Evolutionary conservation across 2,329 filamentous ascomycete genomes (phyloP), one percentile per base, ranked within the genome.

Genomic region (Magnaporthiopsis rhizophila): DNA sequence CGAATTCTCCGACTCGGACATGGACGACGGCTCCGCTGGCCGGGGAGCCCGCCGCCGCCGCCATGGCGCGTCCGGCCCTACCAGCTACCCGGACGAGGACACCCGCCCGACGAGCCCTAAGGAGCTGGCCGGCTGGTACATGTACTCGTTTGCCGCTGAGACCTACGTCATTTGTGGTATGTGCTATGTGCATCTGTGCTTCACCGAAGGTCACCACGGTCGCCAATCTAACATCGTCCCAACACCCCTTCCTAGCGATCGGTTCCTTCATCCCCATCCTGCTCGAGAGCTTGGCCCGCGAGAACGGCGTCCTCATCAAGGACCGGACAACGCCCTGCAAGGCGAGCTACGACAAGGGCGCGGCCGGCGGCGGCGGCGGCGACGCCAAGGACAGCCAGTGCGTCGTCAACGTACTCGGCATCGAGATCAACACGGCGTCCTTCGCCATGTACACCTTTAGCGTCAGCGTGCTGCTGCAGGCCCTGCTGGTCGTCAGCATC

Each of bases 401-500:
- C 73, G 81, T 98, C 66, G 86, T 98, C 65, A 86, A 89, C 68
- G 80, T 98, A 6, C 79, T 96, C 30, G 94, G 94, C 7, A 75
- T 90, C 66, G 89, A 96, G 71, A 89, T 99, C 78, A 98, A 98
- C 76, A 97, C 94, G 0, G 93, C 94, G 50, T 96, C 91, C 75
- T 97, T 98, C 75, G 94, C 74, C 74, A 96, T 98, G 92, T 98
- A 98, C 77, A 97, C 92, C 2, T 99, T 99, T 76, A 96, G 92
- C 65, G 81, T 96, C 71, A 96, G 91, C 73, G 95, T 99, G 1
- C 76, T 97, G 26, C 76, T 97, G 13, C 95, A 99, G 74, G 90
- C 93, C 1, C 77, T 98, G 34, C 79, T 98, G 36, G 96, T 99
- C 58, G 92, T 99, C 68, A 96, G 92, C 72, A 97, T 99, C 81